These are phyloP conservation scores for Globisporangium uncinulatum DNA, from an alignment of 352 stramenopile species.

Conservation along the genomic window DNA sequence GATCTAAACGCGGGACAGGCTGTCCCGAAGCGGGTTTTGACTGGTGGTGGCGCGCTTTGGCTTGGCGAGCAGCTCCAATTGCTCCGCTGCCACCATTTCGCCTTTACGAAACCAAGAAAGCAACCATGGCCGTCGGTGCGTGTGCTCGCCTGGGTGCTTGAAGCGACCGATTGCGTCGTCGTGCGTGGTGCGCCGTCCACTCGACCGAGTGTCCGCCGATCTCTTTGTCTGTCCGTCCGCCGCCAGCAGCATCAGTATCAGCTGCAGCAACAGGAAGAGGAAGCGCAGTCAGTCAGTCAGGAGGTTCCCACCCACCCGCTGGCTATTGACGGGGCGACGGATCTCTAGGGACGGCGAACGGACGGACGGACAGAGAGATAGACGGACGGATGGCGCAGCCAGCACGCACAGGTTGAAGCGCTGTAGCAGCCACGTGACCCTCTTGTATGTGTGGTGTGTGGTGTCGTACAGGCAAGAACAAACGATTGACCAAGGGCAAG, in stretches of 20 bases:
- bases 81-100: constrained; percentile 61
- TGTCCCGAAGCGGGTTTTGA: neutral
- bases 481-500: constrained; percentile 89
- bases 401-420: neutral
- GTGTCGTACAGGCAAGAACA: constrained; percentile 79
- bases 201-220: neutral
- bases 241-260: constrained; percentile 1
- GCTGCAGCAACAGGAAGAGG: constrained; percentile 6
- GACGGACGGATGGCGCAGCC: neutral
- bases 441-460: constrained; percentile 4
- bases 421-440: neutral
- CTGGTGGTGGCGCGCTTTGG: neutral
- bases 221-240: neutral
- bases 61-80: neutral
- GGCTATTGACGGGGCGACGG: no score
- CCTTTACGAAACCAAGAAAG: constrained; percentile 84
- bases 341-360: no score
- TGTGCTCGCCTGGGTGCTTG: constrained; percentile 9
- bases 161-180: no score
- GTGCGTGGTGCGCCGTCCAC: constrained; percentile 1
- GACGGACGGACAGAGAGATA: no score
- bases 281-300: constrained; percentile 4
- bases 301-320: no score
- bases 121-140: constrained; percentile 85
- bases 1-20: no score